phyloP scores from a whole-genome alignment of 2,329 filamentous ascomycete species.

The Epichloe aotearoae region DNA sequence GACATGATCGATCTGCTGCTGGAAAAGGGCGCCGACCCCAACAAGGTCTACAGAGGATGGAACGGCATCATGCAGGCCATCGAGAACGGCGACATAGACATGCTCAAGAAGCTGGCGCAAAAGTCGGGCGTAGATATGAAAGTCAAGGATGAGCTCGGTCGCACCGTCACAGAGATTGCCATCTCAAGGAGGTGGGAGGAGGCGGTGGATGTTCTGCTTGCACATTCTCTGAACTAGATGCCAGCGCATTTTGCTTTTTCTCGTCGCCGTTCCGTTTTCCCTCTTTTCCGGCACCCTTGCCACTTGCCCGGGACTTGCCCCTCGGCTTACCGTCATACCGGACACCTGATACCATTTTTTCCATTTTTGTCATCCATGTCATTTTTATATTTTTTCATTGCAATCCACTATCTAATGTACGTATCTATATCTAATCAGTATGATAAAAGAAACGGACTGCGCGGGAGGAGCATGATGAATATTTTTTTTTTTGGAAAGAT shows the following conservation, averaged over 20 bases:
- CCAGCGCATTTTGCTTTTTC: background rate
- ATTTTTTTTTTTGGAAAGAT: no score
- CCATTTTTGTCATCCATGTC: background rate
- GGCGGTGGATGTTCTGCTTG: conserved; percentile 35
- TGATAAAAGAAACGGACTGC: no score
- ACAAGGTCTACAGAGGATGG: conserved; percentile 54
- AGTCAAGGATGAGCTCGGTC: conserved; percentile 39
- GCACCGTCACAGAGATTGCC: conserved; percentile 44
- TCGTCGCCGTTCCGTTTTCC: background rate
- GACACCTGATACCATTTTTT: background rate
- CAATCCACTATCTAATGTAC: no score
- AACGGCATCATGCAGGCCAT: conserved; percentile 52
- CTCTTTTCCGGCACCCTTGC: no score
- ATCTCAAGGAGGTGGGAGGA: conserved; percentile 45
- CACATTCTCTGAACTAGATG: conserved; percentile 11
- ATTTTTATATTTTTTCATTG: no score
- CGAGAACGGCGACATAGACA: conserved; percentile 45
- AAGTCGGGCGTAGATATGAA: conserved; percentile 37
- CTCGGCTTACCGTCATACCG: no score
- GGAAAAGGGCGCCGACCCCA: conserved; percentile 51
- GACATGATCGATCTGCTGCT: conserved; percentile 51
- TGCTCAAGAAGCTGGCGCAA: conserved; percentile 38
- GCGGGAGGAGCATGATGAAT: no score
- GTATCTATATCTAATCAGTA: no score
- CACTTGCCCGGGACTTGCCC: no score